Evolutionary conservation across 148 eudicot genomes (phyloP).

Genomic region (Rhododendron mucronatum): DNA sequence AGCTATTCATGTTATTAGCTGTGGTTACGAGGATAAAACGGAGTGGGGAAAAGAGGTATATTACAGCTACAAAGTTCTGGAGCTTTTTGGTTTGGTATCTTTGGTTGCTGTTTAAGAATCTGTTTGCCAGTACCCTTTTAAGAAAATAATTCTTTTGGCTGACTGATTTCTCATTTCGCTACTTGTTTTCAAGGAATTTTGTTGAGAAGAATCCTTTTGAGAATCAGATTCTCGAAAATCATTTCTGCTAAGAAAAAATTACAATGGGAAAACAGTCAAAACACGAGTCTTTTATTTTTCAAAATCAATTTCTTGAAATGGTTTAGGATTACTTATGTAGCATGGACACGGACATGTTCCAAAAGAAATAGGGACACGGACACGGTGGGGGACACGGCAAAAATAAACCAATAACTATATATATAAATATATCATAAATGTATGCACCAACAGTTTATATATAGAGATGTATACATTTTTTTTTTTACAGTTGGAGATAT

Average conservation of each 20-base stretch:
- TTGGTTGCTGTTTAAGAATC: background rate
- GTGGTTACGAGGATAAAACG: conserved; percentile 73
- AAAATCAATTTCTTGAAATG: background rate
- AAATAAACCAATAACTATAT: too few relatives aligned
- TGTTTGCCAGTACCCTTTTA: background rate
- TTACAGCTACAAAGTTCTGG: background rate
- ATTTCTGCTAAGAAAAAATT: background rate
- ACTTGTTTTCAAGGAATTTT: background rate
- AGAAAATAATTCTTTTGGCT: background rate
- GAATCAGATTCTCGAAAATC: background rate
- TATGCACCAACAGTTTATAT: too few relatives aligned
- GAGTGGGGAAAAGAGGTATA: conserved; percentile 85
- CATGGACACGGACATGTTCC: too few relatives aligned
- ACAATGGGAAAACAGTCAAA: background rate
- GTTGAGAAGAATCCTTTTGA: background rate
- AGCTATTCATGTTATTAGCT: conserved; percentile 74
- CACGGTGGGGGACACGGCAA: too few relatives aligned
- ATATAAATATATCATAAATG: too few relatives aligned
- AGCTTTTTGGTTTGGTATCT: background rate
- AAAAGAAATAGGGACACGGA: too few relatives aligned
- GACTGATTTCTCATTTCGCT: background rate
- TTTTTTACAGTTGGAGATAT: too few relatives aligned
- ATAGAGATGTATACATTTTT: too few relatives aligned
- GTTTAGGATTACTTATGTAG: background rate
- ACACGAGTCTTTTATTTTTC: background rate